phyloP scores from a whole-genome alignment of 139 green algal species.

The Micractinium conductrix region DNA sequence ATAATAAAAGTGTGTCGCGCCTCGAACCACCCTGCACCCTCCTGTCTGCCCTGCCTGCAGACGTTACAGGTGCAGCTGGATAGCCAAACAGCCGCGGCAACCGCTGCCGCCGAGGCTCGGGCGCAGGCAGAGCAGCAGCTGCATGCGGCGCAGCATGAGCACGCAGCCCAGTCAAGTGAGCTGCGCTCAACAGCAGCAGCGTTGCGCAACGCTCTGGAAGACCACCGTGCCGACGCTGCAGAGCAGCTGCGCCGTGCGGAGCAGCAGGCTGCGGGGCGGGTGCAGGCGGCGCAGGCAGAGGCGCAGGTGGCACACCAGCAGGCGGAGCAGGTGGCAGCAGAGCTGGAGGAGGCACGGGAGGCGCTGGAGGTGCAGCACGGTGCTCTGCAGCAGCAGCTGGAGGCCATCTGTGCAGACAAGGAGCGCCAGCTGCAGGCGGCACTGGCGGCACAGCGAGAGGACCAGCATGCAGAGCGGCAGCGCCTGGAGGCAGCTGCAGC shows the following conservation, averaged over 20 bases:
- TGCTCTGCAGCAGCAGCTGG: constrained; percentile 60
- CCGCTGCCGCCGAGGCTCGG: neutral
- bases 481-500: neutral
- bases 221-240: neutral
- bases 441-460: constrained; percentile 25
- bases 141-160: neutral
- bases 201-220: constrained; percentile 26
- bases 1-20: no score
- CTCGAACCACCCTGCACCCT: no score
- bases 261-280: neutral
- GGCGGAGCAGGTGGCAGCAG: constrained; percentile 15
- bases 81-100: neutral
- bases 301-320: neutral
- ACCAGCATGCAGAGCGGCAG: neutral
- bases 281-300: neutral
- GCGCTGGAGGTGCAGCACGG: constrained; percentile 22
- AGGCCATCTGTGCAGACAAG: constrained; percentile 47
- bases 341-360: constrained; percentile 30
- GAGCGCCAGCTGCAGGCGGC: constrained; percentile 54
- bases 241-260: neutral
- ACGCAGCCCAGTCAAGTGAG: neutral
- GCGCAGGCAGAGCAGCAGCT: neutral
- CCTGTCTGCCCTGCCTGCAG: neutral
- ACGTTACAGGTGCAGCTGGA: constrained; percentile 42
- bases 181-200: neutral